Base-by-base conservation (phyloP, 2,329 filamentous ascomycete genomes). In the Mycogone perniciosa region DNA sequence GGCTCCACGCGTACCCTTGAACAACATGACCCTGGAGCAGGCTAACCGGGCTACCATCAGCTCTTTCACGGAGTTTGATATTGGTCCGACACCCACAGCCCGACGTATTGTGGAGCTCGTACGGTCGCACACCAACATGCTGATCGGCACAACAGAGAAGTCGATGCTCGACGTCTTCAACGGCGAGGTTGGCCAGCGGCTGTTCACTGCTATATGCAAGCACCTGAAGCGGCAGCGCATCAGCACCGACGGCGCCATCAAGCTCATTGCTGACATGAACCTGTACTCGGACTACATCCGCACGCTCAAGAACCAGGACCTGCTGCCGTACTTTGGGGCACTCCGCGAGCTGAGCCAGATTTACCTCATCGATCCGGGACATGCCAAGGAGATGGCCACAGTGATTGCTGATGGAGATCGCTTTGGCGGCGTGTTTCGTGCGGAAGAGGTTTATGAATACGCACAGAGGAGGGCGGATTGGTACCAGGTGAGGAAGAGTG, bases 81-180 rank as follows among this genome's bases (percentile, higher is more conserved):
- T 75, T 40, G 88, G 89, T 0, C 86, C 92, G 1, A 96, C 87
- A 39, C 71, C 79, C 40, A 92, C 92, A 11, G 91, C 93, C 4
- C 77, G 74, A 56, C 84, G 85, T 47, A 84, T 99, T 45, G 88
- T 96, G 29, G 84, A 89, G 39, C 82, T 97, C 38, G 88, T 97
- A 10, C 85, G 85, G 26, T 86, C 86, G 11, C 93, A 99, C 67
- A 97, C 91, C 1, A 83, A 80, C 64, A 96, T 99, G 89, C 78
- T 99, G 9, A 82, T 88, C 4, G 93, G 93, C 55, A 95, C 89
- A 65, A 97, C 92, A 1, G 93, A 99, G 66, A 99, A 99, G 75
- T 92, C 89, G 55, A 95, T 96, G 78, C 84, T 99, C 29, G 93
- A 99, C 64, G 93, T 99, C 10, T 99, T 99, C 76, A 96, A 96